Conservation (phyloP, 768 basidiomycete species). For the Suillus paluster region DNA sequence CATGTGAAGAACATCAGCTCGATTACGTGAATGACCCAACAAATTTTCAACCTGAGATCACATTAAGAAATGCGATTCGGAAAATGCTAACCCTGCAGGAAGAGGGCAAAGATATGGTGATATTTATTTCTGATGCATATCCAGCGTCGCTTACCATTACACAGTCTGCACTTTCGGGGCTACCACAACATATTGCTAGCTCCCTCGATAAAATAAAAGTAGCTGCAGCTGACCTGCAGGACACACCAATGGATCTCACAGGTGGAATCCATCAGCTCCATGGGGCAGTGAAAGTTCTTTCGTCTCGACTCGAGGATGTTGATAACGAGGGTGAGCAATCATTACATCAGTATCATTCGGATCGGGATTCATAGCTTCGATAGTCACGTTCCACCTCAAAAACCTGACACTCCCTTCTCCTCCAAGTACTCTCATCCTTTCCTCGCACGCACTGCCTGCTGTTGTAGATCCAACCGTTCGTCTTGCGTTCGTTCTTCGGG, state of each 20-base stretch:
- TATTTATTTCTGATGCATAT: not conserved
- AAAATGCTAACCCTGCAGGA: slow-evolving; percentile 38
- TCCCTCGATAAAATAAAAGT: slow-evolving; percentile 38
- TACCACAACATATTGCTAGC: slow-evolving; percentile 38
- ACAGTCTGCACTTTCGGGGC: slow-evolving; percentile 7
- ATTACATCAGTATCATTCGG: not conserved
- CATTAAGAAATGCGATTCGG: slow-evolving; percentile 76
- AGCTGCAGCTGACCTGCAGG: slow-evolving; percentile 33
- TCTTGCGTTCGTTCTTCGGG: slow-evolving; percentile 50
- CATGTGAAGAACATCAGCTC: slow-evolving; percentile 65
- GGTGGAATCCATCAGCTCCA: slow-evolving; percentile 43
- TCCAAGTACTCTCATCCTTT: slow-evolving; percentile 53
- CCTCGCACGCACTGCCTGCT: slow-evolving; percentile 36
- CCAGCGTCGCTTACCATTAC: slow-evolving; percentile 4
- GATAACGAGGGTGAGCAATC: slow-evolving; percentile 48
- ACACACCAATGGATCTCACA: slow-evolving; percentile 36
- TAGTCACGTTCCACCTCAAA: slow-evolving; percentile 49
- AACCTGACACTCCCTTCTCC: slow-evolving; percentile 47
- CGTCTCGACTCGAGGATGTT: slow-evolving; percentile 41
- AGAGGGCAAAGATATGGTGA: slow-evolving; percentile 13
- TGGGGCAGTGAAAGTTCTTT: slow-evolving; percentile 41
- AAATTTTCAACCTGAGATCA: slow-evolving; percentile 75
- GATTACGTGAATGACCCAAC: slow-evolving; percentile 69
- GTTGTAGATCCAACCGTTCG: slow-evolving; percentile 42
- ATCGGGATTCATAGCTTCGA: slow-evolving; percentile 12